Percentiles rank a stretch among this genome's conserved stretches.
These are phyloP conservation scores for Cicer judaicum DNA, from an alignment of 306 rosid species.

Conservation along the genomic window DNA sequence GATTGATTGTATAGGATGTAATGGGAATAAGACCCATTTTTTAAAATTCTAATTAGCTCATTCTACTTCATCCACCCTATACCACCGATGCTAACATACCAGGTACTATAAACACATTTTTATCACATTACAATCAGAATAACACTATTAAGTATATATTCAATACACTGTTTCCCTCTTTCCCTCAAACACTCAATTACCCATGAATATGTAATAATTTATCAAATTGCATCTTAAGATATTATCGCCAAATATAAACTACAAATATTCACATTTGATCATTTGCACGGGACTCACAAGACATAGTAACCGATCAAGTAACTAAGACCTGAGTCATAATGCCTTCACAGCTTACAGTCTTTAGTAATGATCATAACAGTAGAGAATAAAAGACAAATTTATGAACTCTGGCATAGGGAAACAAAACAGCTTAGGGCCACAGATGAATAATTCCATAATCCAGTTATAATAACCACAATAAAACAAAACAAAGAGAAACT, in stretches of 20 bases:
- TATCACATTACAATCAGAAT: background rate
- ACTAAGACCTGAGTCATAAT: slow-evolving; percentile 13
- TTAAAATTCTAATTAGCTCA: background rate
- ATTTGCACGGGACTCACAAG: slow-evolving; percentile 12
- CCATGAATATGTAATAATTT: background rate
- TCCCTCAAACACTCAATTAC: background rate
- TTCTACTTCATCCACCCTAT: background rate
- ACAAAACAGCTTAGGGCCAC: slow-evolving; percentile 23
- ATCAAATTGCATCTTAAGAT: slow-evolving; percentile 2
- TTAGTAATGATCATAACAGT: background rate
- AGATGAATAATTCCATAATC: slow-evolving; percentile 4
- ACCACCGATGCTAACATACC: background rate
- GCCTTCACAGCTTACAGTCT: slow-evolving; percentile 31
- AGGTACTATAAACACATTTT: background rate
- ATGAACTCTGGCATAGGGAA: background rate
- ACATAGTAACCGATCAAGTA: slow-evolving; percentile 2
- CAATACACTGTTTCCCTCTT: background rate
- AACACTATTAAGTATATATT: background rate
- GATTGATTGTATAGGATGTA: background rate
- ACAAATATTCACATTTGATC: slow-evolving; percentile 5
- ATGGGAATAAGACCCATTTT: background rate
- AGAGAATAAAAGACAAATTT: background rate
- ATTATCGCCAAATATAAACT: slow-evolving; percentile 2
- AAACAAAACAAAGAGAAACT: slow-evolving; percentile 8
- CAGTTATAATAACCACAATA: background rate